Evolutionary conservation across 2,329 filamentous ascomycete genomes (phyloP).

Genomic region (Hypoxylon sp.): DNA sequence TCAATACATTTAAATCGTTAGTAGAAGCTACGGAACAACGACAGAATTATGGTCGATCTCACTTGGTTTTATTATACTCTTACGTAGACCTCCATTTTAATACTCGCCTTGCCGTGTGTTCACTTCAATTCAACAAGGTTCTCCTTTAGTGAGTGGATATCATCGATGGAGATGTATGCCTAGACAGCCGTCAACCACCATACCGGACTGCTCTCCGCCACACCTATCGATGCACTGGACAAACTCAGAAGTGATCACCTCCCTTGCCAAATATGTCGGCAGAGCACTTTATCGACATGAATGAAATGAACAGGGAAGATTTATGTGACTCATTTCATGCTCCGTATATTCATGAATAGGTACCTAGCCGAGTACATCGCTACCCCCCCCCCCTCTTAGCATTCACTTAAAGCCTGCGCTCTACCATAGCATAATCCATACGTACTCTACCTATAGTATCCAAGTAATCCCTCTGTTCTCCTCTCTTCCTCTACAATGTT

Average conservation of each 20-base stretch:
- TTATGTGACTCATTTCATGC: not conserved
- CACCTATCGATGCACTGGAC: not conserved
- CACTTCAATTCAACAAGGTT: not conserved
- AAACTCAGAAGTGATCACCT: not conserved
- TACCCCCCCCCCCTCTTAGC: not conserved
- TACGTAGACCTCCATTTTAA: not conserved
- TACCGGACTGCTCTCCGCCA: not conserved
- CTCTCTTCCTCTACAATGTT: not conserved
- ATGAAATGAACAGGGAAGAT: not conserved
- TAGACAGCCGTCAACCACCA: not conserved
- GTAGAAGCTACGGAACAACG: not conserved
- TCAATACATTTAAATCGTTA: not conserved
- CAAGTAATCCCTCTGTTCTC: not conserved
- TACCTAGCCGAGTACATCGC: not conserved
- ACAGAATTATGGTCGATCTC: not conserved
- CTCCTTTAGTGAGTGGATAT: not conserved
- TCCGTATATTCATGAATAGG: not conserved
- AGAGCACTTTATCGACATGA: not conserved
- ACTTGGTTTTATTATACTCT: not conserved
- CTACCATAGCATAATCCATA: not conserved
- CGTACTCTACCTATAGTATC: not conserved
- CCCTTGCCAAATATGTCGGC: not conserved
- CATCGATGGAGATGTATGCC: no score
- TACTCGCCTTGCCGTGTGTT: not conserved
- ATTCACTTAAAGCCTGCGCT: not conserved